Base-by-base conservation (phyloP, 2,329 filamentous ascomycete genomes). In the Pseudogymnoascus sp. region DNA sequence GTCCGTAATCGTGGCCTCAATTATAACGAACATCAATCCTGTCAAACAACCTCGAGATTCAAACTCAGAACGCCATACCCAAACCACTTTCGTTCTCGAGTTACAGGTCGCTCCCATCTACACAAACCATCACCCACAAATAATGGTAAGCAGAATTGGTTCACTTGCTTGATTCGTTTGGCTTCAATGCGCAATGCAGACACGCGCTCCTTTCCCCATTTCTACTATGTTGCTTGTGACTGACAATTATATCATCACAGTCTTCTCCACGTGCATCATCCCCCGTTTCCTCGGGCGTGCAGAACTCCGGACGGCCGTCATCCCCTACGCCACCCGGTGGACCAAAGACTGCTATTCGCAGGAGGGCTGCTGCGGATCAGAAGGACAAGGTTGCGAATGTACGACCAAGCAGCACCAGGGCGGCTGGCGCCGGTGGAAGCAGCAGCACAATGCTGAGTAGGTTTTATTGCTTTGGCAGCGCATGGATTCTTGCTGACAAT, bases 361-460 rank as follows among this genome's bases (percentile, higher is more conserved):
- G 95, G 77, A 92, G 95, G 76, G 93, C 95, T 48, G 95, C 95
- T 31, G 93, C 93, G 73, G 95, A 98, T 77, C 90, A 96, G 81
- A 96, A 96, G 79, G 95, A 98, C 80, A 95, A 96, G 80, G 86
- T 93, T 72, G 93, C 93, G 74, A 99, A 96, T 89, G 90, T 86
- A 69, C 85, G 95, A 71, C 95, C 95, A 61, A 90, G 88, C 77
- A 96, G 90, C 81, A 99, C 95, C 70, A 86, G 95, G 73, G 88
- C 93, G 41, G 95, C 95, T 36, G 95, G 95, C 71, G 95, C 95
- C 16, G 95, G 95, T 70, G 95, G 95, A 69, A 97, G 92, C 76
- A 96, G 90, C 78, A 96, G 92, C 81, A 99, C 95, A 62, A 99
- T 99, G 95, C 83, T 99, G 81, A 93, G 93, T 92, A 89, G 70